Base-by-base conservation (phyloP, 1,284 basidiomycete species). In the Termitomyces sp. region DNA sequence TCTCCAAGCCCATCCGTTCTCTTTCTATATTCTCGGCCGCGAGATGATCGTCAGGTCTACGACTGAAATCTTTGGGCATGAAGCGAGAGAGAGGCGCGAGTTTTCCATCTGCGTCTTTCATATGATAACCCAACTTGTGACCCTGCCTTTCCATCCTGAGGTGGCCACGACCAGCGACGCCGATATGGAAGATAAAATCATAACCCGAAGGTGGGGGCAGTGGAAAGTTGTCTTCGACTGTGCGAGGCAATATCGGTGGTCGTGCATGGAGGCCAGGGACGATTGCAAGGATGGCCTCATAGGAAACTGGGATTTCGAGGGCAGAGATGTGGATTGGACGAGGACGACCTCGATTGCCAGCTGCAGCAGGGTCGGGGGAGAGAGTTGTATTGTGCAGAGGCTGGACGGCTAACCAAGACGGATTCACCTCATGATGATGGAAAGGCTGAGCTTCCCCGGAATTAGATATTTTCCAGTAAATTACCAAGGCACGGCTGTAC, bases 171-270 rank as follows among this genome's bases (percentile, higher is more conserved):
- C 80, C 79, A 1, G 84, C 85, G 11, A 84, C 80, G 8, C 87
- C 86, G 34, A 89, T 72, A 60, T 89, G 86, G 59, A 89, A 77
- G 46, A 88, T 77, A 56, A 88, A 80, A 63, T 89, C 86, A 60
- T 84, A 89, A n/a, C 84, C 84, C 46, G 70, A 71, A 19, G 69
- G 65, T 1, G 84, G 84, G 1, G 81, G 73, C 1, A 72, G 64
- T 10, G 71, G 64, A 18, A 69, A 68, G 1, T 64, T 64, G 14
- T 62, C 50, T 14, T 65, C 64, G 33, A 66, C 54, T 28, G 63
- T 54, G 1, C 62, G 43, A 5, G 83, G 83, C 8, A 88, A 68
- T 18, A 73, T 59, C 6, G 86, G 86, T 0, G 87, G 86, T 5
- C 77, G 73, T 13, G 75, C 69, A 62, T 89, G 83, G 28, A 89